These are phyloP conservation scores for Rhodotorula sp. DNA, from an alignment of 1,284 basidiomycete genomes.

Conservation along the genomic window DNA sequence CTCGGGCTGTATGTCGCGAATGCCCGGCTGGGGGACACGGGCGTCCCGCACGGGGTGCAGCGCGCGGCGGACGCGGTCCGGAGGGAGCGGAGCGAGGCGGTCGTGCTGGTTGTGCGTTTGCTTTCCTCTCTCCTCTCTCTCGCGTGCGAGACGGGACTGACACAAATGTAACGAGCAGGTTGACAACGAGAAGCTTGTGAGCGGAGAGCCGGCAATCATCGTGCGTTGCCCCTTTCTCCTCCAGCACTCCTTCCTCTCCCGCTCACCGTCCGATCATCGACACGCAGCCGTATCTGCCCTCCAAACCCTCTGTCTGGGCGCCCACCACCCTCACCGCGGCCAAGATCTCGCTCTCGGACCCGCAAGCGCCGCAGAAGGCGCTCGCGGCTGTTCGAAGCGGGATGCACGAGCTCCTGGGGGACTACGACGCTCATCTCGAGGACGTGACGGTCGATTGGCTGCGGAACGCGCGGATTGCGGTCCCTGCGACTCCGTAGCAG, in stretches of 20 bases:
- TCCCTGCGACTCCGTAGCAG: neutral
- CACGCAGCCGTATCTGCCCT: conserved; percentile 26
- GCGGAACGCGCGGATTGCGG: conserved; percentile 29
- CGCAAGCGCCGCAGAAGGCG: conserved; percentile 56
- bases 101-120: conserved; percentile 64
- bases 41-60: conserved; percentile 63
- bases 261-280: neutral
- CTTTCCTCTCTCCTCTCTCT: neutral
- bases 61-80: conserved; percentile 54
- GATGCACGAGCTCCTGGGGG: conserved; percentile 63
- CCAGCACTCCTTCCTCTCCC: neutral
- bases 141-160: neutral
- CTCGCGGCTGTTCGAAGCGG: conserved; percentile 58
- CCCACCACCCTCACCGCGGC: conserved; percentile 50
- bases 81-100: conserved; percentile 58
- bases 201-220: conserved; percentile 59
- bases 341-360: conserved; percentile 53
- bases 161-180: conserved; percentile 53
- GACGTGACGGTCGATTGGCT: conserved; percentile 63
- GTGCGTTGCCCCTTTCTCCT: conserved; percentile 52
- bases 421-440: conserved; percentile 76
- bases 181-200: conserved; percentile 60
- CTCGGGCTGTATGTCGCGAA: conserved; percentile 74
- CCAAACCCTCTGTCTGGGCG: conserved; percentile 9
- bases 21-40: conserved; percentile 61